These are phyloP conservation scores for Colletotrichum simmondsii DNA, from an alignment of 2,329 filamentous ascomycete species.

Conservation along the genomic window DNA sequence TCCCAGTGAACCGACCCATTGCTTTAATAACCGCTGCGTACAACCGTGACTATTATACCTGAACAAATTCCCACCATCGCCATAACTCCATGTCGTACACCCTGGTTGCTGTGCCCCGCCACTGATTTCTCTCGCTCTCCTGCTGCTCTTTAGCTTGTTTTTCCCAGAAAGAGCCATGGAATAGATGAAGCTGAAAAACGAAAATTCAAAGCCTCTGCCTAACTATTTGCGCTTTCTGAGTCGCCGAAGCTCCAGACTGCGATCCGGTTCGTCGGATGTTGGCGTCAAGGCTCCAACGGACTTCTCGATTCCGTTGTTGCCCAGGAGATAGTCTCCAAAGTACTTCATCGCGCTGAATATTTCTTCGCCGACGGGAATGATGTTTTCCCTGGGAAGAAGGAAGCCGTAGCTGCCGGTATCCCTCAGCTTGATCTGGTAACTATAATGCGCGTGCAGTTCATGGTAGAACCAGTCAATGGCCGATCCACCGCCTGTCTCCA, in stretches of 20 bases:
- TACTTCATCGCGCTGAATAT: conserved; percentile 85
- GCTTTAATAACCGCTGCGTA: conserved; percentile 12
- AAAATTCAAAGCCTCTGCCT: conserved; percentile 5
- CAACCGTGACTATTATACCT: neutral
- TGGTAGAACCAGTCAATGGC: conserved; percentile 97
- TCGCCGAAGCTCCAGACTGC: conserved; percentile 44
- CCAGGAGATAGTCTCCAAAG: conserved; percentile 82
- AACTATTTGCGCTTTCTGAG: conserved; percentile 40
- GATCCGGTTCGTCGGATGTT: neutral
- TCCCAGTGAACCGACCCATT: neutral
- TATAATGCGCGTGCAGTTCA: conserved; percentile 82
- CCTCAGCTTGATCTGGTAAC: conserved; percentile 93
- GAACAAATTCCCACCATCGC: neutral
- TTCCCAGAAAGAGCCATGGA: neutral
- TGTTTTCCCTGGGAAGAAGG: conserved; percentile 85
- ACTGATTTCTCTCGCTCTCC: neutral
- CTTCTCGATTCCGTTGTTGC: conserved; percentile 73
- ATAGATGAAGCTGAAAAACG: conserved; percentile 7
- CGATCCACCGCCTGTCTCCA: conserved; percentile 84
- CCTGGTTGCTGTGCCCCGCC: neutral
- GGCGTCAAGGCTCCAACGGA: neutral
- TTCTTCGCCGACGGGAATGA: conserved; percentile 90
- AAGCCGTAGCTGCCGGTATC: conserved; percentile 97
- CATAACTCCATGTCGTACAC: conserved; percentile 11
- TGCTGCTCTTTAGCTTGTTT: neutral